Evolutionary conservation across 1,284 basidiomycete genomes (phyloP).

Genomic region (Cryptococcus sp.): DNA sequence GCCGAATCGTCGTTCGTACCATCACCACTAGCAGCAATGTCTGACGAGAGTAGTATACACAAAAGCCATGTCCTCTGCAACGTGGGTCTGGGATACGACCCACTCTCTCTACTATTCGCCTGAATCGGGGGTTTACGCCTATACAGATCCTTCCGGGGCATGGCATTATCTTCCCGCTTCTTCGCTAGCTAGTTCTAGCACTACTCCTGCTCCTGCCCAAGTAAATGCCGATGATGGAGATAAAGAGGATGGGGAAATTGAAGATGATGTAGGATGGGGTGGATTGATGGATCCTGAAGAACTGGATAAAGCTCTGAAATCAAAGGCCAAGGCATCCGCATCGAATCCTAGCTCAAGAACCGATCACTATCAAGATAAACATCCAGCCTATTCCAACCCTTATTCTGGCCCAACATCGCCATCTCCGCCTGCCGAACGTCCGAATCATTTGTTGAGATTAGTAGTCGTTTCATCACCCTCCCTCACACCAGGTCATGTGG

Average conservation of each 20-base stretch:
- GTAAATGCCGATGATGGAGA: background rate
- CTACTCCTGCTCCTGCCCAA: background rate
- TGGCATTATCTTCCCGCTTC: slow-evolving; percentile 13
- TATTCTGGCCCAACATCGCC: background rate
- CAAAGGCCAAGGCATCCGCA: background rate
- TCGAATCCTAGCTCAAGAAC: background rate
- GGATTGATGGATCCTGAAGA: slow-evolving; percentile 41
- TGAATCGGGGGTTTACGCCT: slow-evolving; percentile 9
- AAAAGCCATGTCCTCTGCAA: slow-evolving; percentile 1
- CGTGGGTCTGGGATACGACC: slow-evolving; percentile 15
- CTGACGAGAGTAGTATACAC: background rate
- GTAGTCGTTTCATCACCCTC: slow-evolving; percentile 29
- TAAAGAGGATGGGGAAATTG: slow-evolving; percentile 41
- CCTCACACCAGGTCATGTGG: slow-evolving; percentile 22
- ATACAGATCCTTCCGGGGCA: slow-evolving; percentile 11
- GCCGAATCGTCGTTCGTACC: background rate
- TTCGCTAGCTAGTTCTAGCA: background rate
- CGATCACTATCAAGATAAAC: slow-evolving; percentile 2
- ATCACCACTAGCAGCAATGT: background rate
- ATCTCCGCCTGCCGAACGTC: background rate
- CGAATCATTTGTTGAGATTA: slow-evolving; percentile 36
- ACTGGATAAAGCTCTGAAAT: slow-evolving; percentile 18
- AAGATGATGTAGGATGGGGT: slow-evolving; percentile 45
- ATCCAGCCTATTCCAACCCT: slow-evolving; percentile 11
- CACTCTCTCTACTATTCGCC: slow-evolving; percentile 12